phyloP scores from a whole-genome alignment of 768 basidiomycete species.

The Rhizopogon vulgaris region DNA sequence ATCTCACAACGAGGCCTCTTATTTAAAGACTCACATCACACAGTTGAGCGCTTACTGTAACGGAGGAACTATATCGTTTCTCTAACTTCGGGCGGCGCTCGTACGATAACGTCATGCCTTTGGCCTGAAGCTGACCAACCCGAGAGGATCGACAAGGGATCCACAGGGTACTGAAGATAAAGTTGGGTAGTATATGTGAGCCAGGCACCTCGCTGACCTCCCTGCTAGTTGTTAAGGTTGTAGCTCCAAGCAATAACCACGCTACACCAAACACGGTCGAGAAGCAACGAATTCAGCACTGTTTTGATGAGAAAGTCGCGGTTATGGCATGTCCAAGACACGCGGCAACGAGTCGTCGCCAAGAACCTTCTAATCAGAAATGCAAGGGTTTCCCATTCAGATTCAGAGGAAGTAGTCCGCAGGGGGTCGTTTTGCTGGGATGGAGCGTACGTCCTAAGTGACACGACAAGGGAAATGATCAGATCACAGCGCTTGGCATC shows the following conservation, averaged over 20 bases:
- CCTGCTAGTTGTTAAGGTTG: not conserved
- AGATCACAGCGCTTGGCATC: constrained; percentile 4
- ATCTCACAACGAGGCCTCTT: not conserved
- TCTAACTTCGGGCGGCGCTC: not conserved
- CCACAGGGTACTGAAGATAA: not conserved
- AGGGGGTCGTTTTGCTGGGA: constrained; percentile 79
- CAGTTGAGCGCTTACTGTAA: not conserved
- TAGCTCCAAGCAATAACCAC: not conserved
- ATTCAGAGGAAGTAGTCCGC: constrained; percentile 78
- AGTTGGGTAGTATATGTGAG: not conserved
- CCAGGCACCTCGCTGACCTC: not conserved
- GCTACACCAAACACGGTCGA: not conserved
- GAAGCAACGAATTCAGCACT: not conserved
- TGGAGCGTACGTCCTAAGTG: constrained; percentile 68
- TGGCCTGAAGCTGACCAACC: not conserved
- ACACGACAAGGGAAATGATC: not conserved
- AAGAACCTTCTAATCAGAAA: constrained; percentile 12
- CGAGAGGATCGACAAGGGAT: not conserved
- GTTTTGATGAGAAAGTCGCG: constrained; percentile 3
- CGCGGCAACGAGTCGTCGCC: constrained; percentile 9
- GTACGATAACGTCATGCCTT: not conserved
- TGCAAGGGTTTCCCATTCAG: constrained; percentile 5
- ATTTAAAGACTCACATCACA: not conserved
- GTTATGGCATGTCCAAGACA: constrained; percentile 21
- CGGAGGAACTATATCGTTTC: not conserved